A percentile compares a stretch with the other conserved stretches of the same genome.
Conservation (phyloP, 768 basidiomycete genomes). For the Boletus sp. region DNA sequence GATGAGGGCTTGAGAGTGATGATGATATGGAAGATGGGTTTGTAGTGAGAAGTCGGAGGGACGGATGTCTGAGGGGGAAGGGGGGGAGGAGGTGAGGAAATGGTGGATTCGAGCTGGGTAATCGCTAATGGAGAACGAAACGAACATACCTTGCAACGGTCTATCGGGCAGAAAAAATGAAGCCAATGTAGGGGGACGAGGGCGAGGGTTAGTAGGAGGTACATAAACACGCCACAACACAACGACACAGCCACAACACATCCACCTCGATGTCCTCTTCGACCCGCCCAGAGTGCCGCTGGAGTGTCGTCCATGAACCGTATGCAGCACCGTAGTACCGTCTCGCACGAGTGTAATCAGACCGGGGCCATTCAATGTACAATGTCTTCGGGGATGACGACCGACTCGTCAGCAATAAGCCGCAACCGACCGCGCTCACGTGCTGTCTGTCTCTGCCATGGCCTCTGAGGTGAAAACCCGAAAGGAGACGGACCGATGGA, state of each 20-base stretch:
- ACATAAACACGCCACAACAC: slow-evolving; percentile 19
- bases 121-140: slow-evolving; percentile 31
- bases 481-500: slow-evolving; percentile 31
- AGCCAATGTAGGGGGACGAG: background rate
- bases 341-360: slow-evolving; percentile 60
- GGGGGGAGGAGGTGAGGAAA: slow-evolving; percentile 51
- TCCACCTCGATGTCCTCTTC: too few relatives aligned
- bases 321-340: slow-evolving; percentile 48
- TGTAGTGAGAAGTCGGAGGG: slow-evolving; percentile 38
- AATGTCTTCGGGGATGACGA: too few relatives aligned
- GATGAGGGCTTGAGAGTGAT: slow-evolving; percentile 46
- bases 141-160: slow-evolving; percentile 33
- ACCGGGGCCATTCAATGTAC: too few relatives aligned
- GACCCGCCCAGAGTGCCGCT: too few relatives aligned
- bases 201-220: slow-evolving; percentile 5
- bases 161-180: background rate
- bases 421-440: too few relatives aligned
- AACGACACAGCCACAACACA: slow-evolving; percentile 38
- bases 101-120: slow-evolving; percentile 56
- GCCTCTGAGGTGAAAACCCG: slow-evolving; percentile 10
- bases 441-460: too few relatives aligned
- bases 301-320: too few relatives aligned
- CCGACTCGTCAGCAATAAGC: too few relatives aligned
- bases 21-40: slow-evolving; percentile 34
- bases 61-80: slow-evolving; percentile 50